Percentiles rank a stretch among this genome's conserved stretches.
phyloP scores from a whole-genome alignment of 305 asterid genomes.

The Fraxinus baroniana region DNA sequence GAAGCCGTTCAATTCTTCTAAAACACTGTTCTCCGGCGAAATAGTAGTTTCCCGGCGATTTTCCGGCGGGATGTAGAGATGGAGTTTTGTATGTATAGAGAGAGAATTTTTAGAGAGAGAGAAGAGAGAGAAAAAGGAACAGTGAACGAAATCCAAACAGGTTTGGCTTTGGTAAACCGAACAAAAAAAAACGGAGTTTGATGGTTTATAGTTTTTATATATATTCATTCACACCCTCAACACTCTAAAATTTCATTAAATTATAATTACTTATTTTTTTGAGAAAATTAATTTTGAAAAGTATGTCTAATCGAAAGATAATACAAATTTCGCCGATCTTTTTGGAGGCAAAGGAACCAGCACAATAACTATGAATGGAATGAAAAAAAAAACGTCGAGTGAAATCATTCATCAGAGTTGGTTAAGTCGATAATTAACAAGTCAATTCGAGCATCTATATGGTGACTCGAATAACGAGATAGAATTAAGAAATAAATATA shows the following conservation, averaged over 20 bases:
- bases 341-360: background rate
- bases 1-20: constrained; percentile 6
- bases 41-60: constrained; percentile 14
- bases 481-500: background rate
- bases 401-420: background rate
- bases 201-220: constrained; percentile 34
- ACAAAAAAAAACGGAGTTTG: constrained; percentile 31
- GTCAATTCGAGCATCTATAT: background rate
- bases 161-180: constrained; percentile 42
- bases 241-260: background rate
- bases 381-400: background rate
- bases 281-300: background rate
- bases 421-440: background rate
- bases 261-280: background rate
- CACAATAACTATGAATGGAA: background rate
- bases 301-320: background rate
- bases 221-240: background rate
- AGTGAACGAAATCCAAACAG: constrained; percentile 49
- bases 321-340: background rate
- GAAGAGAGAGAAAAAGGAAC: constrained; percentile 28
- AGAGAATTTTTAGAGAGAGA: constrained; percentile 24
- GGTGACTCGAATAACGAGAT: background rate
- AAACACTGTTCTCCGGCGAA: constrained; percentile 33
- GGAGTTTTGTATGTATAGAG: constrained; percentile 19
- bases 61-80: constrained; percentile 40